Percentiles rank a stretch among this genome's conserved stretches.
Conservation (phyloP, 352 stramenopile species). For the Pythium dissotocum region DNA sequence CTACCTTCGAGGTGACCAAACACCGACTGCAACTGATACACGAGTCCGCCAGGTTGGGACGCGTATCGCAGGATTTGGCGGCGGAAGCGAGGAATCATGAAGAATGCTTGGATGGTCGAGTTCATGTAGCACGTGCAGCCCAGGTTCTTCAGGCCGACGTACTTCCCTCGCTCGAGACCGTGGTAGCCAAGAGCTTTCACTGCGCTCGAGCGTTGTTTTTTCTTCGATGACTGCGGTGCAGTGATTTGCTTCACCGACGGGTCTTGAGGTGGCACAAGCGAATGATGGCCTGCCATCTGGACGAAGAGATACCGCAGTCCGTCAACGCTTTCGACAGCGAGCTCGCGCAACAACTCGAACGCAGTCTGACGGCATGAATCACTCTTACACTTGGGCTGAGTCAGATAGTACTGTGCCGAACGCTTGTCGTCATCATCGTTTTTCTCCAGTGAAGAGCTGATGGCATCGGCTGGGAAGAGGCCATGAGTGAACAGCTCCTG, state of each 20-base stretch:
- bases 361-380: conserved; percentile 69
- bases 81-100: conserved; percentile 93
- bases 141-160: conserved; percentile 94
- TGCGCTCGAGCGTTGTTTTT: conserved; percentile 34
- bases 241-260: conserved; percentile 23
- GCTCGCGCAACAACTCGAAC: conserved; percentile 75
- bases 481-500: conserved; percentile 30
- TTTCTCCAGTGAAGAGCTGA: conserved; percentile 13
- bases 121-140: conserved; percentile 97
- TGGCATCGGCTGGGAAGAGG: conserved; percentile 27
- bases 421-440: conserved; percentile 22
- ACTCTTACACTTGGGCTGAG: conserved; percentile 81
- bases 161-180: conserved; percentile 66
- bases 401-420: conserved; percentile 73
- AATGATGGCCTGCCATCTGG: conserved; percentile 76
- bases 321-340: conserved; percentile 62
- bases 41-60: conserved; percentile 38
- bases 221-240: conserved; percentile 42
- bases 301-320: conserved; percentile 68
- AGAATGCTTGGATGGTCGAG: conserved; percentile 93
- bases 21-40: conserved; percentile 89
- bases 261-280: conserved; percentile 52
- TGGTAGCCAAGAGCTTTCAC: conserved; percentile 35
- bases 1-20: conserved; percentile 90
- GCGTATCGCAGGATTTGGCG: conserved; percentile 73